Percentiles rank a stretch among this genome's conserved stretches.
These are phyloP conservation scores for Fraxinus xanthoxyloides DNA, from an alignment of 305 asterid species.

Conservation along the genomic window DNA sequence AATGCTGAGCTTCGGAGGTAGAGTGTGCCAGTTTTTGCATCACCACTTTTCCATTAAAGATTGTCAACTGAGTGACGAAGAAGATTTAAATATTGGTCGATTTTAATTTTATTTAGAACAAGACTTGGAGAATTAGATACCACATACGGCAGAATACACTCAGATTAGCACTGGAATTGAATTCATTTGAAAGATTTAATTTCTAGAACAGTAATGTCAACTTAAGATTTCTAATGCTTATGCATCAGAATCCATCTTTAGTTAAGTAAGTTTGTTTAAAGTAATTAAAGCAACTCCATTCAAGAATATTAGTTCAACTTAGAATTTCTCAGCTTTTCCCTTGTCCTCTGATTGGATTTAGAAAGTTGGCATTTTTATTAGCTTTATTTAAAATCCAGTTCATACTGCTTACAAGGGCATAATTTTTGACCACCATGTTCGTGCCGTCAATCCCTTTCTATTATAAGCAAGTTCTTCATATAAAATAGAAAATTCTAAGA, in stretches of 20 bases:
- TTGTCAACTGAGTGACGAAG: background rate
- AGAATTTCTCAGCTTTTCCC: background rate
- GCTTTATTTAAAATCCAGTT: background rate
- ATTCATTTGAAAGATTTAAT: background rate
- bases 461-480: background rate
- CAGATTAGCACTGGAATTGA: background rate
- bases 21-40: background rate
- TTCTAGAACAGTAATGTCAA: background rate
- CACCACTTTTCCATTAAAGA: background rate
- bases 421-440: background rate
- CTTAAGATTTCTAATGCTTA: background rate
- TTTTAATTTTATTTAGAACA: background rate
- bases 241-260: slow-evolving; percentile 1
- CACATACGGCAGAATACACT: background rate
- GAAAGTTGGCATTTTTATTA: background rate
- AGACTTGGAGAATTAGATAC: background rate
- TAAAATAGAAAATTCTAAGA: no score
- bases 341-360: background rate
- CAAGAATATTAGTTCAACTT: background rate
- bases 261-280: background rate
- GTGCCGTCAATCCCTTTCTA: background rate
- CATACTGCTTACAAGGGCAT: background rate
- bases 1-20: background rate
- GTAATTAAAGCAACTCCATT: background rate
- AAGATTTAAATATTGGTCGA: background rate